Percentiles rank a stretch among this genome's conserved stretches.
Evolutionary conservation across 139 green algal genomes (phyloP).

Genomic region (Eudorina sp.): DNA sequence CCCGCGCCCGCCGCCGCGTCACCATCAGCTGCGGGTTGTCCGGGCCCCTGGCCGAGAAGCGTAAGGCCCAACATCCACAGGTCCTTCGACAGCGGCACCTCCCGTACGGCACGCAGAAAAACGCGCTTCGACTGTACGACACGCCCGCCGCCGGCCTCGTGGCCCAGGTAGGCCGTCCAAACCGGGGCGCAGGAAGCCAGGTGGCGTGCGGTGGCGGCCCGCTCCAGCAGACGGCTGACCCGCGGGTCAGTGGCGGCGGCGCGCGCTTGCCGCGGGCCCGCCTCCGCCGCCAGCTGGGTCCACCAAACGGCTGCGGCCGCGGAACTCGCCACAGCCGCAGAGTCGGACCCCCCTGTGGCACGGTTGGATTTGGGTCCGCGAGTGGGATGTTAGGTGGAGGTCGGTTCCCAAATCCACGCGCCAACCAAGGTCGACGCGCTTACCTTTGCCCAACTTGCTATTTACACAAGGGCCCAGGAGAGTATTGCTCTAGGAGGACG

Average conservation of each 20-base stretch:
- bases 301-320: conserved; percentile 30
- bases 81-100: conserved; percentile 82
- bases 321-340: neutral
- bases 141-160: neutral
- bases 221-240: conserved; percentile 28
- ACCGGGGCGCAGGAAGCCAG: neutral
- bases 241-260: neutral
- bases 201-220: neutral
- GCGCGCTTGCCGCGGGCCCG: no score
- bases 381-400: no score
- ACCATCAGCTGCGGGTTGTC: neutral
- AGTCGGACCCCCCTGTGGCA: neutral
- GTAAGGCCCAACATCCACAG: conserved; percentile 85
- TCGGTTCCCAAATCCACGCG: no score
- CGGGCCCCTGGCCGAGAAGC: conserved; percentile 42
- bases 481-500: no score
- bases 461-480: no score
- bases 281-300: conserved; percentile 19
- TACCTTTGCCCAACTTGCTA: no score
- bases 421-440: no score
- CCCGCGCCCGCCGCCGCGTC: neutral
- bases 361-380: no score
- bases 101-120: conserved; percentile 82
- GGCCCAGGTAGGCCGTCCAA: neutral
- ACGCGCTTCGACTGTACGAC: conserved; percentile 65